A percentile compares a stretch with the other conserved stretches of the same genome.
Conservation (phyloP, 345 rosid genomes). For the Garcia nutans region DNA sequence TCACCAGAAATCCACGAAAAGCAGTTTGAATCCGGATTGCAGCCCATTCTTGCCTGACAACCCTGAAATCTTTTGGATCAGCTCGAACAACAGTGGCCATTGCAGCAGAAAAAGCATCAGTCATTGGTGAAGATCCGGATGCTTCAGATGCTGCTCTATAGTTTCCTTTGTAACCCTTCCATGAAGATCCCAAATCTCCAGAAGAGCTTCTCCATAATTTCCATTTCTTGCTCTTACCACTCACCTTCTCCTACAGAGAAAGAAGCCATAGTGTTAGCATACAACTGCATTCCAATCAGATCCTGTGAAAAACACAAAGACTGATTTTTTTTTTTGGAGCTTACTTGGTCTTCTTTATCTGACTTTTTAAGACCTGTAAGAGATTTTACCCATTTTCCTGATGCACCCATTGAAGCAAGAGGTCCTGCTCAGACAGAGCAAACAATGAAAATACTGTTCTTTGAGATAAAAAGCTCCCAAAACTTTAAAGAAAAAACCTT, state of each 20-base stretch:
- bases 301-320: not conserved
- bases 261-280: not conserved
- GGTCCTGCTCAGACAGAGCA: not conserved
- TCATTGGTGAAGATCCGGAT: slow-evolving; percentile 40
- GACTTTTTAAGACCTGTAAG: slow-evolving; percentile 67
- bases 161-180: slow-evolving; percentile 59
- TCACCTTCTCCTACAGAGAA: slow-evolving; percentile 40
- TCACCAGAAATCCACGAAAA: slow-evolving; percentile 90
- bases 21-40: slow-evolving; percentile 89
- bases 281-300: not conserved
- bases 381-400: slow-evolving; percentile 92
- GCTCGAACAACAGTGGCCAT: slow-evolving; percentile 81
- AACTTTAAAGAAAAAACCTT: slow-evolving; percentile 19
- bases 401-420: slow-evolving; percentile 68
- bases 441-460: not conserved
- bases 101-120: slow-evolving; percentile 63
- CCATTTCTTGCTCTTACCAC: slow-evolving; percentile 72
- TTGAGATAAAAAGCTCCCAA: not conserved
- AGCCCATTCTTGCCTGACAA: slow-evolving; percentile 86
- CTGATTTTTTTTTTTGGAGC: slow-evolving; percentile 9
- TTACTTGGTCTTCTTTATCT: slow-evolving; percentile 61
- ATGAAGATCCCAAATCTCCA: slow-evolving; percentile 53
- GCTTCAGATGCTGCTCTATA: slow-evolving; percentile 50
- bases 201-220: slow-evolving; percentile 77
- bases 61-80: slow-evolving; percentile 81